Evolutionary conservation across 495 filamentous ascomycete species (phyloP).

Genomic region (Jackrogersella minutella): DNA sequence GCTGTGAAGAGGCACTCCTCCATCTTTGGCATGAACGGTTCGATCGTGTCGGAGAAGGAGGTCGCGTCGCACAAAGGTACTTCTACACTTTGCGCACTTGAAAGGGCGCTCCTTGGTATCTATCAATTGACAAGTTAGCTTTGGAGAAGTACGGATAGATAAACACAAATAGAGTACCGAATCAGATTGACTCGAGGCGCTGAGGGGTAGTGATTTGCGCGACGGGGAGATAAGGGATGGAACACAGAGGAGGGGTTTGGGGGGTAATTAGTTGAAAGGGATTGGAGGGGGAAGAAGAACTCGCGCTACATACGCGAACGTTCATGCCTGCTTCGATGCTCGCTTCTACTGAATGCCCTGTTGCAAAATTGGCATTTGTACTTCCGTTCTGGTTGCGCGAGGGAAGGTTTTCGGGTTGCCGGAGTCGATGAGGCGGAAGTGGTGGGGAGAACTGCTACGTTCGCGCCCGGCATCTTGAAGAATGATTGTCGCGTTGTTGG

Average conservation of each 20-base stretch:
- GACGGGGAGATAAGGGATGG: constrained; percentile 2
- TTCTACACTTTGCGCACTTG: constrained; percentile 97
- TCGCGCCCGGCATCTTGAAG: constrained; percentile 69
- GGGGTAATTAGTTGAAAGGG: constrained; percentile 15
- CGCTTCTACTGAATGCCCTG: constrained; percentile 94
- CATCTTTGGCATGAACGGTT: constrained; percentile 98
- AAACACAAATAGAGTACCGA: background rate
- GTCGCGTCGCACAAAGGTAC: constrained; percentile 97
- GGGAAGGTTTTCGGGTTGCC: constrained; percentile 65
- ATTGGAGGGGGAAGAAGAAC: constrained; percentile 15
- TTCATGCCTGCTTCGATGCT: constrained; percentile 96
- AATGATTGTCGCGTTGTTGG: constrained; percentile 57
- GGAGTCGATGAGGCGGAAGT: constrained; percentile 66
- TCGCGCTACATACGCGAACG: constrained; percentile 85
- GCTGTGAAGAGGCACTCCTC: constrained; percentile 91
- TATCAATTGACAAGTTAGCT: constrained; percentile 51
- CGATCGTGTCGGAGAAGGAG: constrained; percentile 95
- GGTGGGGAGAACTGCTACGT: constrained; percentile 65
- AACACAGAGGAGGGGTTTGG: constrained; percentile 29
- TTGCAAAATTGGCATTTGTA: constrained; percentile 99
- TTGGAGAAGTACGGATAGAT: constrained; percentile 11
- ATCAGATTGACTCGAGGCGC: constrained; percentile 19
- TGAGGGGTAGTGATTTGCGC: constrained; percentile 37
- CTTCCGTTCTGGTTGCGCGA: constrained; percentile 84
- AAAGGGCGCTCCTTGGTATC: constrained; percentile 99